A percentile compares a stretch with the other conserved stretches of the same genome.
Conservation (phyloP, 257 asterid species). For the Solanum peruvianum region DNA sequence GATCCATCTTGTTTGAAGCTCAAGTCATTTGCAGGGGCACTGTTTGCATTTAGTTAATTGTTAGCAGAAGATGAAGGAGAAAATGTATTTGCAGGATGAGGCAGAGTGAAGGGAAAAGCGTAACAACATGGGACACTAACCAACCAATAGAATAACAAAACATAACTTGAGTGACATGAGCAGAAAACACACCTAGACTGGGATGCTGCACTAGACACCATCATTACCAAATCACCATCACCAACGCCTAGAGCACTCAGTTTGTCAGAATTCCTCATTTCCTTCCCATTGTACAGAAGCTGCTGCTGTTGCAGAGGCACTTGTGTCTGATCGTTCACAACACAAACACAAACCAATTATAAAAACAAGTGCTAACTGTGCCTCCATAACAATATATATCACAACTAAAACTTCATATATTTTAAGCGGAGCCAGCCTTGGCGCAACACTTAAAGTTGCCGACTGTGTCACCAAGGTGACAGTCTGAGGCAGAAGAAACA, state of each 20-base stretch:
- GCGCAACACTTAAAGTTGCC: neutral
- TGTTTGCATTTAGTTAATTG: conserved; percentile 7
- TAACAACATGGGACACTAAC: neutral
- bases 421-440: neutral
- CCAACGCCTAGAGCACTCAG: conserved; percentile 59
- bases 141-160: neutral
- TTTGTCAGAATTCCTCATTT: conserved; percentile 68
- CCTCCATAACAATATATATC: neutral
- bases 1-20: conserved; percentile 90
- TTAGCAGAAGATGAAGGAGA: neutral
- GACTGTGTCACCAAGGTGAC: neutral
- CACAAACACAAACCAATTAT: neutral
- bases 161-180: neutral
- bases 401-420: neutral
- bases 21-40: conserved; percentile 31
- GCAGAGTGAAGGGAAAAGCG: neutral
- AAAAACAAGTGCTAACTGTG: neutral
- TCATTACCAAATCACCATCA: conserved; percentile 94
- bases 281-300: conserved; percentile 67
- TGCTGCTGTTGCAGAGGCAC: conserved; percentile 86
- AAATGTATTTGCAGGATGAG: neutral
- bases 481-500: neutral
- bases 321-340: conserved; percentile 46
- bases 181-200: conserved; percentile 41
- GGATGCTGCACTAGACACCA: conserved; percentile 44